Percentiles rank a stretch among this genome's conserved stretches.
Evolutionary conservation across 139 green algal species (phyloP).

Genomic region (Eudorina sp.): DNA sequence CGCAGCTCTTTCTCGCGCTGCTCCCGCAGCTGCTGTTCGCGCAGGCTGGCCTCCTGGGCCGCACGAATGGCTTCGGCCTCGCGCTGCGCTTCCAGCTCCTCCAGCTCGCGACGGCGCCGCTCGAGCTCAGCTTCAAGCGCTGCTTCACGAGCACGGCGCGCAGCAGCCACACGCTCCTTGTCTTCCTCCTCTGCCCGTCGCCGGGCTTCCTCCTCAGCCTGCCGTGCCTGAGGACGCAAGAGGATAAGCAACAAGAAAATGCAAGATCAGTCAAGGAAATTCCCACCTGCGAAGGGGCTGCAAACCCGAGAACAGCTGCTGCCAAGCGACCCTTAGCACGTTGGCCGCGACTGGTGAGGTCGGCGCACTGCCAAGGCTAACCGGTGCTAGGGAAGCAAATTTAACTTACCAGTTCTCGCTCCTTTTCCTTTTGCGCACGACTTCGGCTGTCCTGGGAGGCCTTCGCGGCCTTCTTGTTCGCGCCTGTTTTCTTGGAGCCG

Average conservation of each 20-base stretch:
- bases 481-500: conserved; percentile 55
- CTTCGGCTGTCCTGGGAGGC: conserved; percentile 49
- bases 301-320: no score
- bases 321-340: no score
- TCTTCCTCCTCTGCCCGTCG: conserved; percentile 67
- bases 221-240: conserved; percentile 23
- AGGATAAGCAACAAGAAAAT: neutral
- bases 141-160: conserved; percentile 56
- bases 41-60: conserved; percentile 67
- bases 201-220: conserved; percentile 67
- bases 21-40: conserved; percentile 48
- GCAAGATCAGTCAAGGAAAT: no score
- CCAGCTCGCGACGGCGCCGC: conserved; percentile 71
- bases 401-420: conserved; percentile 52
- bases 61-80: conserved; percentile 73
- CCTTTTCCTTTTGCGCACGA: conserved; percentile 43
- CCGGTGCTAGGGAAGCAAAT: no score
- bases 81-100: conserved; percentile 61
- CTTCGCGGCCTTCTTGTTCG: conserved; percentile 59
- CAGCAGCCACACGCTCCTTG: conserved; percentile 67
- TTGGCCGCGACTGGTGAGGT: no score
- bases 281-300: no score
- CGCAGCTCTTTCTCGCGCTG: conserved; percentile 27
- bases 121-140: conserved; percentile 79
- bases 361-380: no score